Evolutionary conservation across 208 protist genomes (phyloP), one percentile per base, ranked within the genome.

Genomic region (Acanthamoeba healyi): DNA sequence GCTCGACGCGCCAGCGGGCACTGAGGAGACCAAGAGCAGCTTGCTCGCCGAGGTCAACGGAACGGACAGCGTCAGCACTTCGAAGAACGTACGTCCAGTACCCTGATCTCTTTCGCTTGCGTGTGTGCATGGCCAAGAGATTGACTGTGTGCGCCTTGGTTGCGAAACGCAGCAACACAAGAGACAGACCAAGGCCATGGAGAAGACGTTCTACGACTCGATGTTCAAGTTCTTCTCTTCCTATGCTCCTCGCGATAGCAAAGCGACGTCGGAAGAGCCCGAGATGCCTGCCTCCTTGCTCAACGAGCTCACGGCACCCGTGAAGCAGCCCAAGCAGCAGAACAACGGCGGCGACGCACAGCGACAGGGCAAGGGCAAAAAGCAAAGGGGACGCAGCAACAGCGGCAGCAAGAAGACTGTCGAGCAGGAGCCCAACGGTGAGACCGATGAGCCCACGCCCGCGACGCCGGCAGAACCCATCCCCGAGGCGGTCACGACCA

Each of bases 141-240:
- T 81, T 9, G 32, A 7, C 9, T 10, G 9, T 36, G 7, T 70
- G 4, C 5, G 1, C 36, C 63, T 24, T 3, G 19, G 0, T 12
- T 26, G 26, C 26, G 3, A 34, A 70, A 56, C 49, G 2, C 40
- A 81, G 72, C 72, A 49, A 81, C 72, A 81, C 19, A 81, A 81
- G 72, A 51, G 40, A 49, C 72, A 81, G 7, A 81, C 19, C 72
- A 81, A 81, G 72, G 24, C 24, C 0, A 81, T 38, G 0, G 72
- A 81, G 40, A 81, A 81, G 72, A 32, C 40, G 10, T 81, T 81
- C 72, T 81, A 81, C 32, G 72, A 81, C 40, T 81, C 72, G 19
- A 81, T 81, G 72, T 81, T 81, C 40, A 81, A 81, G 72, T 81
- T 81, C 72, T 81, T 81, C 72, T 81, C 72, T 26, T 81, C 72